Base-by-base conservation (phyloP, 495 filamentous ascomycete species). In the Penicillium steckii region DNA sequence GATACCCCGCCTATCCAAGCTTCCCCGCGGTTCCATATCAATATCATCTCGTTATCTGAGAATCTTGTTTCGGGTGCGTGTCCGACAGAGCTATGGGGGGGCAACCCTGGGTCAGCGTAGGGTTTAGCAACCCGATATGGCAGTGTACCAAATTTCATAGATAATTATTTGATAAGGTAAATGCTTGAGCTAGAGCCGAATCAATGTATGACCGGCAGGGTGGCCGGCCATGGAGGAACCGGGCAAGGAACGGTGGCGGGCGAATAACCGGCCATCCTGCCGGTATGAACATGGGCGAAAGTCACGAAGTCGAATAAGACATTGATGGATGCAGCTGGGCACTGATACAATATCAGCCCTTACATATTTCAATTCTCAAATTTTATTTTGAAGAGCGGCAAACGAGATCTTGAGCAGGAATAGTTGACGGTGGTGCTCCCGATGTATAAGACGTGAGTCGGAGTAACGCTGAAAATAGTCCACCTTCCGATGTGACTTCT, bases 191-290 rank as follows among this genome's bases (percentile, higher is more conserved):
- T 25, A 46, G 26, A 33, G 46, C 9, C 44, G 23, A 15, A 27
- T 15, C 22, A 7, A 32, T 32, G 48, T 27, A 35, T 52, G 52
- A 30, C 44, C 57, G 52, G 57, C 32, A 55, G 52, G 52, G 44
- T 24, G 30, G 38, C 56, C 57, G 57, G 27, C 15, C 43, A 27
- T 44, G 44, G 42, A 37, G 42, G 26, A 24, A 30, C n/a, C 27
- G 6, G 51, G 35, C 37, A 35, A 29, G 15, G 19, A 19, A 41
- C 8, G 38, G 38, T 41, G 38, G 38, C 38, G 38, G 38, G 23
- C 10, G 6, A 32, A 21, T 13, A 40, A 42, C 32, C 49, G 41
- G 49, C 29, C 18, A 22, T 19, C 8, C 15, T 33, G 17, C 41
- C 48, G 38, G 27, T 26, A 41, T 29, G 27, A n/a, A n/a, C n/a